These are phyloP conservation scores for Jatropha multifida DNA, from an alignment of 441 rosid species.

Conservation along the genomic window DNA sequence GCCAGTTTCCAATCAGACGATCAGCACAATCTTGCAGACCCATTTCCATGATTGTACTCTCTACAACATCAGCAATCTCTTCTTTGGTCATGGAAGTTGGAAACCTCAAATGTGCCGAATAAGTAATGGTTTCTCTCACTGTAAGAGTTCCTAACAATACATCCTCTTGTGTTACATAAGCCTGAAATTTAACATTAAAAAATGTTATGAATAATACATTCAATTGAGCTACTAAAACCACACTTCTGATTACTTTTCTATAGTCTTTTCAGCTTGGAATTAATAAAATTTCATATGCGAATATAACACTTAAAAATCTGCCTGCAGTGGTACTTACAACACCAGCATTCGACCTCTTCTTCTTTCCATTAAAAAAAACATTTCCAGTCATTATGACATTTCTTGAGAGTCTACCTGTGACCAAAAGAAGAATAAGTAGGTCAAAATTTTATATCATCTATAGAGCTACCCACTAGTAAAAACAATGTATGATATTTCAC, in stretches of 20 bases:
- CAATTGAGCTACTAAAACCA: neutral
- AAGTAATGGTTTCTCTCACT: slow-evolving; percentile 77
- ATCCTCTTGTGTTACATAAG: slow-evolving; percentile 96
- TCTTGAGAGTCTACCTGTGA: slow-evolving; percentile 84
- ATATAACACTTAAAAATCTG: neutral
- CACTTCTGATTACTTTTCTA: neutral
- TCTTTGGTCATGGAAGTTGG: slow-evolving; percentile 54
- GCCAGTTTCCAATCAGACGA: slow-evolving; percentile 83
- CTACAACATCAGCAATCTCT: slow-evolving; percentile 59
- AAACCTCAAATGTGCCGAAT: slow-evolving; percentile 84
- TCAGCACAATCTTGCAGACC: slow-evolving; percentile 96
- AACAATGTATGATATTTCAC: neutral
- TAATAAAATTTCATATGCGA: neutral
- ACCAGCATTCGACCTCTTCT: slow-evolving; percentile 58
- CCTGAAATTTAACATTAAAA: slow-evolving; percentile 40
- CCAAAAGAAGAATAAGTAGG: neutral
- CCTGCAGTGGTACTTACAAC: slow-evolving; percentile 51
- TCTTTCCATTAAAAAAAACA: slow-evolving; percentile 82
- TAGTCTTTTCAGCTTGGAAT: neutral
- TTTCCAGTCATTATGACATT: slow-evolving; percentile 88
- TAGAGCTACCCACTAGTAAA: neutral
- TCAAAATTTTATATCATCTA: neutral
- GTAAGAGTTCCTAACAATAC: slow-evolving; percentile 82
- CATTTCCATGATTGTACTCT: slow-evolving; percentile 74
- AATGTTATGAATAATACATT: neutral